These are phyloP conservation scores for Phialophora macrospora DNA, from an alignment of 2,329 filamentous ascomycete species.

Conservation along the genomic window DNA sequence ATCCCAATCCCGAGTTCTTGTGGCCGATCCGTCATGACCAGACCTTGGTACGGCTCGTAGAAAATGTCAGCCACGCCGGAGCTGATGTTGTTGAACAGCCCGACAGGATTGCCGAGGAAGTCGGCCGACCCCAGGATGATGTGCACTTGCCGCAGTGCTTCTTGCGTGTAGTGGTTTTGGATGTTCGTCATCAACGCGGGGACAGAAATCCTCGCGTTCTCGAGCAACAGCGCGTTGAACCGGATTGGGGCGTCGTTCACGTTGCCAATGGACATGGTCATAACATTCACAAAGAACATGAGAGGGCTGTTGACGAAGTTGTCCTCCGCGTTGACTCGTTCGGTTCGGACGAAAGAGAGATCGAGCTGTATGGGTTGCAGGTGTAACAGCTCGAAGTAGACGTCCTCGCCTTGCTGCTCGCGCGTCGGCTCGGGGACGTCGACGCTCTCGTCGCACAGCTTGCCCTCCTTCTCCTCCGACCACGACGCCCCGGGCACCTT, in stretches of 20 bases:
- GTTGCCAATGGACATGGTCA: slow-evolving; percentile 99
- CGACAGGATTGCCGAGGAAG: slow-evolving; percentile 96
- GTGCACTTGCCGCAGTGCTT: slow-evolving; percentile 93
- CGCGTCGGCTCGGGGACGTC: slow-evolving; percentile 91
- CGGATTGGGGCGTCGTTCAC: slow-evolving; percentile 96
- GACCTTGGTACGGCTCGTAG: slow-evolving; percentile 97
- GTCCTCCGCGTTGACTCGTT: slow-evolving; percentile 94
- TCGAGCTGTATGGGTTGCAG: slow-evolving; percentile 98
- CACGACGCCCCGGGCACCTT: slow-evolving; percentile 90
- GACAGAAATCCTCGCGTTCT: slow-evolving; percentile 91
- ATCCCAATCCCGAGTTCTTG: slow-evolving; percentile 95
- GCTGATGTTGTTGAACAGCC: slow-evolving; percentile 96
- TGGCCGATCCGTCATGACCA: slow-evolving; percentile 93
- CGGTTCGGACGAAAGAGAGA: slow-evolving; percentile 94
- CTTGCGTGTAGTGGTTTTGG: slow-evolving; percentile 93
- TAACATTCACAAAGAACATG: slow-evolving; percentile 98
- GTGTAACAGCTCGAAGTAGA: slow-evolving; percentile 97
- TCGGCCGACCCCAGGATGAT: slow-evolving; percentile 96
- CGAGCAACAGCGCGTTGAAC: slow-evolving; percentile 89
- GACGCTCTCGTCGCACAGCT: slow-evolving; percentile 84
- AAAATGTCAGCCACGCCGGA: slow-evolving; percentile 98
- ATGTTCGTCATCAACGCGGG: slow-evolving; percentile 83
- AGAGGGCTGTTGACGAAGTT: slow-evolving; percentile 89
- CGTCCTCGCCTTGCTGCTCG: slow-evolving; percentile 83
- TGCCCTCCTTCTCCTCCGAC: slow-evolving; percentile 80